These are phyloP conservation scores for Arthrobotrys pseudoclavata DNA, from an alignment of 2,329 filamentous ascomycete species.

Conservation along the genomic window DNA sequence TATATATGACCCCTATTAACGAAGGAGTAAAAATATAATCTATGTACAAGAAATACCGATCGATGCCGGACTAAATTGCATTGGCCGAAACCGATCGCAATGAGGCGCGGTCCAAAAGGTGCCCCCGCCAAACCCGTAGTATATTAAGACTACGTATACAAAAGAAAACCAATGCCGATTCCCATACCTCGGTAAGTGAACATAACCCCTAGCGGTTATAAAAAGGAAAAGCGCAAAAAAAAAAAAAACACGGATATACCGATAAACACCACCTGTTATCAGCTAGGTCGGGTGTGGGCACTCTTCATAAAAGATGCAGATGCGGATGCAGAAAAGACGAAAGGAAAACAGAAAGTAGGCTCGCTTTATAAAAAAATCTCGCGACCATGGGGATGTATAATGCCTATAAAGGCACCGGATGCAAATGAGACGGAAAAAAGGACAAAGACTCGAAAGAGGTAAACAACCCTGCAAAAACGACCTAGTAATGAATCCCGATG, in stretches of 20 bases:
- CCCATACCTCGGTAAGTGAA: not conserved
- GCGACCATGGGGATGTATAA: conserved; percentile 19
- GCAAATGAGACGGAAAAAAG: not conserved
- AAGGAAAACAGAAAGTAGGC: conserved; percentile 20
- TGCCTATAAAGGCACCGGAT: not conserved
- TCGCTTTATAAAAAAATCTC: conserved; percentile 39
- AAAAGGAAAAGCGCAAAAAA: not conserved
- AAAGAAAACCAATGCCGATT: not conserved
- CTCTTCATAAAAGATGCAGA: not conserved
- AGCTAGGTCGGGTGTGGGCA: not conserved
- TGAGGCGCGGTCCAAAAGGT: not conserved
- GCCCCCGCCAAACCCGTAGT: not conserved
- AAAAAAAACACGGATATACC: conserved; percentile 4
- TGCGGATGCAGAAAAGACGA: not conserved
- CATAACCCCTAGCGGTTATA: not conserved
- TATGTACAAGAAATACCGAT: conserved; percentile 8
- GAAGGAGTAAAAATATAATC: not conserved
- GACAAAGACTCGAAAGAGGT: not conserved
- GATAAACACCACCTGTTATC: conserved; percentile 1
- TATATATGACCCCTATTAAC: not conserved
- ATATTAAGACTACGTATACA: not conserved
- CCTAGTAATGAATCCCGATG: conserved; percentile 9
- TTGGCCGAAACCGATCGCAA: not conserved
- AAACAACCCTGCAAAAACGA: conserved; percentile 8
- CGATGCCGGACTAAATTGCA: not conserved